phyloP scores from a whole-genome alignment of 169 alveolate genomes.

The Eimeria acervulina region DNA sequence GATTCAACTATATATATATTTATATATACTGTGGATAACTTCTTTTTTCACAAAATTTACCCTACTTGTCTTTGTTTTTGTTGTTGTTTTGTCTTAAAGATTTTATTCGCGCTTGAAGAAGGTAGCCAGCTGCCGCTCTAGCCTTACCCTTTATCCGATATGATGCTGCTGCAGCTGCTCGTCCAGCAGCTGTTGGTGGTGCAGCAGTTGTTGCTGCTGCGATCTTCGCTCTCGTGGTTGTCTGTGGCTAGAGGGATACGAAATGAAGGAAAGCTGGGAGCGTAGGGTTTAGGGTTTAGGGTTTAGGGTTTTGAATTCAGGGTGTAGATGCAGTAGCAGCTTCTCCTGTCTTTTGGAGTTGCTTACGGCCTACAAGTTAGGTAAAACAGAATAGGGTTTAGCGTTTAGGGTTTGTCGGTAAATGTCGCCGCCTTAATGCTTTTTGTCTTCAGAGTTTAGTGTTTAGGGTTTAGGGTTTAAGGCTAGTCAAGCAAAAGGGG shows the following conservation, averaged over 20 bases:
- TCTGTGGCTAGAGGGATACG: neutral
- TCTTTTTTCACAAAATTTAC: too few relatives aligned
- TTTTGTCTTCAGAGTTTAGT: neutral
- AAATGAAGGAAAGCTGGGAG: neutral
- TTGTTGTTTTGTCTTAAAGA: too few relatives aligned
- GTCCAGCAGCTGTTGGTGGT: neutral
- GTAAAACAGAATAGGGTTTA: too few relatives aligned
- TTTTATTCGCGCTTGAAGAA: too few relatives aligned
- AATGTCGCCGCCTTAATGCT: neutral
- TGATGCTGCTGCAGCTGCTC: conserved; percentile 9
- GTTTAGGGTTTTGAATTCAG: neutral
- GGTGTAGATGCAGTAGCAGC: neutral
- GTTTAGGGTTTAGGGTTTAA: conserved; percentile 51
- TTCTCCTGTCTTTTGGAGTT: neutral
- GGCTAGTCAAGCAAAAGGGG: neutral
- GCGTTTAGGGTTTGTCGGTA: neutral
- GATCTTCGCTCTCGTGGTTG: neutral
- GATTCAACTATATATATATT: too few relatives aligned
- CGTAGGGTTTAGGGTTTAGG: neutral
- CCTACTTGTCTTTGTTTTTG: too few relatives aligned
- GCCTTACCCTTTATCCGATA: too few relatives aligned
- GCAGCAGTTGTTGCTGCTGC: neutral
- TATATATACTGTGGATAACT: too few relatives aligned
- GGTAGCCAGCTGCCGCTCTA: too few relatives aligned
- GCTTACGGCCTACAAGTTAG: too few relatives aligned